Evolutionary conservation across 176 grass and related monocot genomes (phyloP).

Genomic region (Triticum aestivum): IWGSC_CS_RefSeq_v2.1 NC_057799.1:457648256-457648755

Average conservation of each 20-base stretch:
- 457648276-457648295: no score
- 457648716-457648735: no score
- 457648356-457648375: background rate
- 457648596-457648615: conserved; percentile 51
- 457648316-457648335: no score
- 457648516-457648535: conserved; percentile 26
- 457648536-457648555: conserved; percentile 30
- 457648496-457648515: conserved; percentile 63
- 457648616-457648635: background rate
- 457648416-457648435: background rate
- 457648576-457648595: conserved; percentile 44
- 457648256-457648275: no score
- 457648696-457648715: no score
- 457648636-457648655: background rate
- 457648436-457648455: background rate
- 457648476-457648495: conserved; percentile 86
- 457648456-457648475: conserved; percentile 84
- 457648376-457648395: background rate
- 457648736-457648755: no score
- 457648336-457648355: no score
- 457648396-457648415: background rate
- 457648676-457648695: no score
- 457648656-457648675: no score
- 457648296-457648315: background rate
- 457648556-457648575: conserved; percentile 25